These are phyloP conservation scores for Mercurialis annua DNA, from an alignment of 345 rosid species.

Conservation along the genomic window DNA sequence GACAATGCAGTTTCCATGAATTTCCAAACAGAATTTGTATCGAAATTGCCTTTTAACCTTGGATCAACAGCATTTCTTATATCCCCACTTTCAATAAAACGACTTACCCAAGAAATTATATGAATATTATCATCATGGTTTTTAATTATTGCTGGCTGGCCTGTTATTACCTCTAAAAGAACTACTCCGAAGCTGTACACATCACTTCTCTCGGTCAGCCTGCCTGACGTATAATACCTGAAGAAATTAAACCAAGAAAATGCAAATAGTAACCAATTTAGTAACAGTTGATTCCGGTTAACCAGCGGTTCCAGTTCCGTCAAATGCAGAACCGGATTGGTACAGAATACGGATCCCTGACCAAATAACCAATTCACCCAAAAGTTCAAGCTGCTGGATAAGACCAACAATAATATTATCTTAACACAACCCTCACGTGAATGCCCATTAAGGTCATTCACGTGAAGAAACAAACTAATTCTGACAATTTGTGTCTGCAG, in stretches of 20 bases:
- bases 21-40: slow-evolving; percentile 42
- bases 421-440: too few species aligned
- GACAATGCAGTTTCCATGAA: slow-evolving; percentile 40
- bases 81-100: slow-evolving; percentile 33
- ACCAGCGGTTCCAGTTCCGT: too few species aligned
- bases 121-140: slow-evolving; percentile 25
- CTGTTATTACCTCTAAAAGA: slow-evolving; percentile 50
- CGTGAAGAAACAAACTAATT: too few species aligned
- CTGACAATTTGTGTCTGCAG: too few species aligned
- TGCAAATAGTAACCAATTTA: too few species aligned
- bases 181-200: slow-evolving; percentile 54
- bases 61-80: slow-evolving; percentile 40
- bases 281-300: too few species aligned
- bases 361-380: too few species aligned
- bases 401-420: too few species aligned
- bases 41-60: slow-evolving; percentile 28
- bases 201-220: slow-evolving; percentile 46
- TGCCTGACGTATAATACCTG: slow-evolving; percentile 25
- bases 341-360: too few species aligned
- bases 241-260: background rate
- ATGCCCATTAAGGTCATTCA: too few species aligned
- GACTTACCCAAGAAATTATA: slow-evolving; percentile 40
- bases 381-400: too few species aligned
- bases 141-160: slow-evolving; percentile 36
- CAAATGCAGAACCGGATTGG: too few species aligned